Conservation (phyloP, 1,139 yeast species). For the Suhomyces coccinellae region DNA sequence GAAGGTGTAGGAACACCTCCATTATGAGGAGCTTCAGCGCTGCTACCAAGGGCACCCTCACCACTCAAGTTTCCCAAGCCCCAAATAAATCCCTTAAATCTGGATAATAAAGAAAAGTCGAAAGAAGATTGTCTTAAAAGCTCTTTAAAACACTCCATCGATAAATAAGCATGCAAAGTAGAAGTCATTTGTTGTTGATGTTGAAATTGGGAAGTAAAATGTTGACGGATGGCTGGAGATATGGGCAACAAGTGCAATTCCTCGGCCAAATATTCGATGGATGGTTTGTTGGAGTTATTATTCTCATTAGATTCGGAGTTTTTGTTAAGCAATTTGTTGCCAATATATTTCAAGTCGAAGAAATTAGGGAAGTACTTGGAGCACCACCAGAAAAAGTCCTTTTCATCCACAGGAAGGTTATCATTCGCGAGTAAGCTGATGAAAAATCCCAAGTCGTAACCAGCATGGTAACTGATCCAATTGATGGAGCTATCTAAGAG, state of each 20-base stretch:
- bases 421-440: constrained; percentile 74
- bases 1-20: constrained; percentile 24
- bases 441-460: constrained; percentile 92
- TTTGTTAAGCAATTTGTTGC: constrained; percentile 50
- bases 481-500: constrained; percentile 69
- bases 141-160: constrained; percentile 60
- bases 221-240: constrained; percentile 51
- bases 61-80: constrained; percentile 44
- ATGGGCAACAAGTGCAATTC: constrained; percentile 56
- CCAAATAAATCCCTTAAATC: constrained; percentile 54
- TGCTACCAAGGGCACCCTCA: constrained; percentile 13
- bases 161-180: constrained; percentile 53
- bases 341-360: constrained; percentile 80
- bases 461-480: constrained; percentile 94
- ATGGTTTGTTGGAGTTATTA: constrained; percentile 38
- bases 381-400: constrained; percentile 75
- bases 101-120: constrained; percentile 34
- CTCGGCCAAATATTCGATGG: constrained; percentile 54
- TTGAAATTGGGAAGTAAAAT: constrained; percentile 36
- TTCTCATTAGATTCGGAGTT: constrained; percentile 19
- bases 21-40: constrained; percentile 17
- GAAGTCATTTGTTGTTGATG: constrained; percentile 48
- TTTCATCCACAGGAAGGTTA: constrained; percentile 77
- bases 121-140: constrained; percentile 45
- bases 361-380: constrained; percentile 75